phyloP scores from a whole-genome alignment of 805 yeast genomes.

The Metschnikowia similis region DNA sequence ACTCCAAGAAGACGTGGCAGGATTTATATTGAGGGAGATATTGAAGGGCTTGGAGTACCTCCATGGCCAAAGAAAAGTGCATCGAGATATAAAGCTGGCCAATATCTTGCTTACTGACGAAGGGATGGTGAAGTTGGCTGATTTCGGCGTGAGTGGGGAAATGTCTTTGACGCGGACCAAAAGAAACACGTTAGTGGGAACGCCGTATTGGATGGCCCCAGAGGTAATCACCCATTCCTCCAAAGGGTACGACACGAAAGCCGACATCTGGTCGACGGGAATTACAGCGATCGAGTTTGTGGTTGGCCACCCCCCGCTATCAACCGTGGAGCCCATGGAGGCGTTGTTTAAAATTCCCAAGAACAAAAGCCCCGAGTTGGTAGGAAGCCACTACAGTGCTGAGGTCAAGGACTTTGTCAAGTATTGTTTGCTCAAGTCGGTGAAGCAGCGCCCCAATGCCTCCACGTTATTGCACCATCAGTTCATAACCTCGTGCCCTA shows the following conservation, averaged over 20 bases:
- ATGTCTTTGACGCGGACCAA: conserved; percentile 48
- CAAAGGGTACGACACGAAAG: conserved; percentile 74
- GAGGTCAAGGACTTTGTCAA: conserved; percentile 63
- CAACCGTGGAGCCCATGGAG: conserved; percentile 71
- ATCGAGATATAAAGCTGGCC: conserved; percentile 88
- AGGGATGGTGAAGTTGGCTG: conserved; percentile 80
- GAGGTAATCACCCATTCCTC: conserved; percentile 60
- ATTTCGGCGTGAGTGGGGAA: conserved; percentile 91
- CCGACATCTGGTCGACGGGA: conserved; percentile 95
- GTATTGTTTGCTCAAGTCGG: conserved; percentile 64
- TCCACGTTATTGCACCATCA: conserved; percentile 47
- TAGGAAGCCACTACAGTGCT: conserved; percentile 39
- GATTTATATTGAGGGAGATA: conserved; percentile 53
- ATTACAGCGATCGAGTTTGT: conserved; percentile 85
- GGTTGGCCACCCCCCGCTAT: conserved; percentile 77
- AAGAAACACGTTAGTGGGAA: conserved; percentile 83
- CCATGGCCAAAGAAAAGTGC: conserved; percentile 73
- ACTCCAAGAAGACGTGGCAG: conserved; percentile 52
- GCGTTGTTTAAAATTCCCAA: conserved; percentile 69
- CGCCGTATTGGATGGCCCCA: conserved; percentile 99
- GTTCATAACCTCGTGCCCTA: conserved; percentile 38
- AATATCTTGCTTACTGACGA: conserved; percentile 68
- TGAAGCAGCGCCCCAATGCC: conserved; percentile 62
- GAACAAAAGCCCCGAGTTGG: conserved; percentile 55
- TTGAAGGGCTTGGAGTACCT: conserved; percentile 71